Percentiles rank a stretch among this genome's conserved stretches.
Evolutionary conservation across 2,329 filamentous ascomycete genomes (phyloP).

Genomic region (Colletotrichum abscissum): DNA sequence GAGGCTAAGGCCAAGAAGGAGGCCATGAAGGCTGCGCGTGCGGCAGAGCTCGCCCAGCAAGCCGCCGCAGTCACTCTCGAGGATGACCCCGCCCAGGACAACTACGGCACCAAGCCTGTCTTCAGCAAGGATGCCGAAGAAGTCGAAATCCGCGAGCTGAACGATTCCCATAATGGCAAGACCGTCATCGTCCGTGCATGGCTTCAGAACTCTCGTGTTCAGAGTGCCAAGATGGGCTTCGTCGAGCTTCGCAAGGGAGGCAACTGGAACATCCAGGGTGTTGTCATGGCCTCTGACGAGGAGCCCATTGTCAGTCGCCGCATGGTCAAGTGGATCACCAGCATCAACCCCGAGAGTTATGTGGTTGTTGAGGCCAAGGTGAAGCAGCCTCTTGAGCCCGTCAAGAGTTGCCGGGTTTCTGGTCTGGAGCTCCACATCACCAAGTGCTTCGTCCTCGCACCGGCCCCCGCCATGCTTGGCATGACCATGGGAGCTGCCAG

Average conservation of each 20-base stretch:
- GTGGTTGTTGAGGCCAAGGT: constrained; percentile 84
- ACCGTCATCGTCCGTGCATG: constrained; percentile 81
- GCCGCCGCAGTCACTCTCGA: not conserved
- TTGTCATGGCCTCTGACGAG: constrained; percentile 77
- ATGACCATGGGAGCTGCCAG: constrained; percentile 67
- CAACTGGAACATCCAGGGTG: constrained; percentile 84
- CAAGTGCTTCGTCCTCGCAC: constrained; percentile 83
- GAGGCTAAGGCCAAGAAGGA: constrained; percentile 90
- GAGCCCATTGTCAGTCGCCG: constrained; percentile 74
- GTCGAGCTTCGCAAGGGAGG: constrained; percentile 83
- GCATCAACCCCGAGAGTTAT: constrained; percentile 82
- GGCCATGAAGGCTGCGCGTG: constrained; percentile 60
- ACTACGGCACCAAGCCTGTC: constrained; percentile 66
- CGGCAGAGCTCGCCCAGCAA: constrained; percentile 67
- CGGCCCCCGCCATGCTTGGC: constrained; percentile 67
- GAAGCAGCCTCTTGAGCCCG: constrained; percentile 84
- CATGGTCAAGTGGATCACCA: constrained; percentile 93
- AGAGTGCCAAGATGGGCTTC: constrained; percentile 92
- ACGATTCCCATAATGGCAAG: constrained; percentile 74
- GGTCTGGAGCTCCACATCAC: constrained; percentile 88
- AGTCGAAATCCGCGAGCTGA: constrained; percentile 72
- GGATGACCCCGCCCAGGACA: constrained; percentile 20
- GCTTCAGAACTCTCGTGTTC: constrained; percentile 88
- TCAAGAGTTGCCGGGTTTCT: constrained; percentile 87
- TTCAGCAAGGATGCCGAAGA: constrained; percentile 63